Evolutionary conservation across 2,329 filamentous ascomycete species (phyloP).

Genomic region (Aaosphaeria arxii): DNA sequence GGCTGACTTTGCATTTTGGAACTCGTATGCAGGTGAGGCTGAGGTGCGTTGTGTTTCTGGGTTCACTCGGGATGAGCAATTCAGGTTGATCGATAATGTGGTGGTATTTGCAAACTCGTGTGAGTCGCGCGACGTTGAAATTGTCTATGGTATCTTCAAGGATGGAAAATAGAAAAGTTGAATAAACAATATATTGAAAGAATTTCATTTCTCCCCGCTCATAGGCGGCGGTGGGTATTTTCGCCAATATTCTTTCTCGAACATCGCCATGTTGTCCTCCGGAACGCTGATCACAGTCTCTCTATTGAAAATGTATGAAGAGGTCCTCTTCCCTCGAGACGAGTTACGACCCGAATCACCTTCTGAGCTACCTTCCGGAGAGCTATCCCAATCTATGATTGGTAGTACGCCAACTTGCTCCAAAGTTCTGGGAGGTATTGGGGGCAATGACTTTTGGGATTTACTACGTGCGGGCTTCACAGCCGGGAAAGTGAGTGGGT

Average conservation of each 20-base stretch:
- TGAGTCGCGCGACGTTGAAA: too few species aligned
- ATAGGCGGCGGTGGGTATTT: slow-evolving; percentile 23
- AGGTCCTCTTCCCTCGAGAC: slow-evolving; percentile 14
- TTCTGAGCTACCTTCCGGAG: slow-evolving; percentile 12
- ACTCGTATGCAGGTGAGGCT: too few species aligned
- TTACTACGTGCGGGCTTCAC: neutral
- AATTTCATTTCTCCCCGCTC: slow-evolving; percentile 6
- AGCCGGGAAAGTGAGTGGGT: neutral
- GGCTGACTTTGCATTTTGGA: too few species aligned
- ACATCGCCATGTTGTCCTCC: slow-evolving; percentile 15
- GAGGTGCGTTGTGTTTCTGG: too few species aligned
- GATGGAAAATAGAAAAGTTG: too few species aligned
- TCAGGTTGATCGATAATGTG: too few species aligned
- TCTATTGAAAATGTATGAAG: slow-evolving; percentile 23
- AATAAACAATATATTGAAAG: too few species aligned
- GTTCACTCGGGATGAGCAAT: too few species aligned
- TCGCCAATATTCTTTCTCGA: slow-evolving; percentile 18
- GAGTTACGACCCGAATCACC: slow-evolving; percentile 7
- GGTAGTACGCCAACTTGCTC: slow-evolving; percentile 17
- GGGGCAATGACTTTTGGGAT: slow-evolving; percentile 8
- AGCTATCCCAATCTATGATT: slow-evolving; percentile 18
- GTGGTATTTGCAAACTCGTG: too few species aligned
- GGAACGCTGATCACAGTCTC: slow-evolving; percentile 26
- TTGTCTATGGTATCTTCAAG: too few species aligned
- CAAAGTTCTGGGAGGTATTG: slow-evolving; percentile 11